These are phyloP conservation scores for Dendrostoma leiphaemia DNA, from an alignment of 2,329 filamentous ascomycete species.

Conservation along the genomic window DNA sequence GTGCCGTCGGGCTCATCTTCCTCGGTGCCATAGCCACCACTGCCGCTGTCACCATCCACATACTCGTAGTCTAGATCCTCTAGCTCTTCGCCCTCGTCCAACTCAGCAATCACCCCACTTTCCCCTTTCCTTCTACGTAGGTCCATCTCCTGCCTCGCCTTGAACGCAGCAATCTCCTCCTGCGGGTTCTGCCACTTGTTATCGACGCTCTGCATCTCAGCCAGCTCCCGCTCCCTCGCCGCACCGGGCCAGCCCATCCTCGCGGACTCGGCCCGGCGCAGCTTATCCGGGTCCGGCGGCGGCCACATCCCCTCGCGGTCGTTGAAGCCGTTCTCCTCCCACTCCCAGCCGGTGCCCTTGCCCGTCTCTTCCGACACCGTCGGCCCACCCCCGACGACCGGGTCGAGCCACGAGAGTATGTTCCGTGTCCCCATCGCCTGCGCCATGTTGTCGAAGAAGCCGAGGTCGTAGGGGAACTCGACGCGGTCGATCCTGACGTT, in stretches of 20 bases:
- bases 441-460: constrained; percentile 69
- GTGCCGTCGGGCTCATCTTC: constrained; percentile 23
- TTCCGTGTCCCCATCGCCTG: constrained; percentile 74
- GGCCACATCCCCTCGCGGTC: constrained; percentile 60
- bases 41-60: constrained; percentile 31
- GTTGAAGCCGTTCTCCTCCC: constrained; percentile 78
- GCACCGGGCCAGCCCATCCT: constrained; percentile 35
- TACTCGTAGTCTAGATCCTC: constrained; percentile 29
- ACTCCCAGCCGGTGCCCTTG: constrained; percentile 53
- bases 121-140: constrained; percentile 34
- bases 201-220: constrained; percentile 7
- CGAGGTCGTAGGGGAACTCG: constrained; percentile 81
- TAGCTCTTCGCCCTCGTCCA: constrained; percentile 55
- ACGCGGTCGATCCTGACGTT: constrained; percentile 54
- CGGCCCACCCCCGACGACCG: constrained; percentile 54
- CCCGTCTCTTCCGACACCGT: constrained; percentile 34
- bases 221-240: constrained; percentile 22
- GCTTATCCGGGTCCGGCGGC: constrained; percentile 60
- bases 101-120: constrained; percentile 43
- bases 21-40: background rate
- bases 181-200: constrained; percentile 36
- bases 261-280: constrained; percentile 39
- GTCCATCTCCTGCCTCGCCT: constrained; percentile 47
- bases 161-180: constrained; percentile 49
- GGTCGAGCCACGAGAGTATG: constrained; percentile 66